Evolutionary conservation across 208 protist genomes (phyloP).

Genomic region (Trypanosoma boissoni): DNA sequence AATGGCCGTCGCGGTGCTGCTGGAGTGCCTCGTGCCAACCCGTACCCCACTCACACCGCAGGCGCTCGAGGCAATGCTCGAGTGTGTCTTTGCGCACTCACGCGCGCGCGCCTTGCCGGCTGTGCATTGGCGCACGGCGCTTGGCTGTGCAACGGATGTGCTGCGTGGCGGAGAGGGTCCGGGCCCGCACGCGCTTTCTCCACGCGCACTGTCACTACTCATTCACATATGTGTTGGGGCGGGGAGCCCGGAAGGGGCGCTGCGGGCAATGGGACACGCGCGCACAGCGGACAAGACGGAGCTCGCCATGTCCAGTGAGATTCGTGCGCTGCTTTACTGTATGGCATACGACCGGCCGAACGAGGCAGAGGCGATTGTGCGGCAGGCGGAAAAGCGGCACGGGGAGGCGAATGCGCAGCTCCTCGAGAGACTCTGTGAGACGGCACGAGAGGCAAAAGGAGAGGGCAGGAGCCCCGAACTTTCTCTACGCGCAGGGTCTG

Average conservation of each 20-base stretch:
- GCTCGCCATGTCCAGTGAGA: slow-evolving; percentile 53
- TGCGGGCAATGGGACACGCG: slow-evolving; percentile 64
- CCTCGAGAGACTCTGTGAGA: slow-evolving; percentile 46
- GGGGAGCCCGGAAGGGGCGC: slow-evolving; percentile 61
- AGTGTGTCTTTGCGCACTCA: slow-evolving; percentile 71
- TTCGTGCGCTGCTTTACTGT: slow-evolving; percentile 72
- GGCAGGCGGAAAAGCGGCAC: slow-evolving; percentile 34
- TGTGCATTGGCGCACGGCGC: slow-evolving; percentile 78
- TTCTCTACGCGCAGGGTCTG: not conserved
- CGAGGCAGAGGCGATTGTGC: slow-evolving; percentile 74
- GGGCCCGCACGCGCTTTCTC: slow-evolving; percentile 34
- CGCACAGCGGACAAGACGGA: slow-evolving; percentile 60
- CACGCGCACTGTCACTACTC: slow-evolving; percentile 57
- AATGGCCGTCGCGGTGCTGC: slow-evolving; percentile 60
- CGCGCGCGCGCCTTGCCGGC: slow-evolving; percentile 14
- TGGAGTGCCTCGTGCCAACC: slow-evolving; percentile 65
- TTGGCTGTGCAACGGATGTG: slow-evolving; percentile 64
- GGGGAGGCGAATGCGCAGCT: slow-evolving; percentile 34
- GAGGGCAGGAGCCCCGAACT: not conserved
- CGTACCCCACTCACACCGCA: slow-evolving; percentile 30
- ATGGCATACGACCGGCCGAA: slow-evolving; percentile 64
- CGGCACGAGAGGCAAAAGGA: slow-evolving; percentile 26
- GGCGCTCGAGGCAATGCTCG: slow-evolving; percentile 59
- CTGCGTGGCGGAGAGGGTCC: slow-evolving; percentile 32
- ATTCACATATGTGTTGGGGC: slow-evolving; percentile 78